A percentile compares a stretch with the other conserved stretches of the same genome.
phyloP scores from a whole-genome alignment of 495 filamentous ascomycete species.

The Penicillium dipodomyicola region DNA sequence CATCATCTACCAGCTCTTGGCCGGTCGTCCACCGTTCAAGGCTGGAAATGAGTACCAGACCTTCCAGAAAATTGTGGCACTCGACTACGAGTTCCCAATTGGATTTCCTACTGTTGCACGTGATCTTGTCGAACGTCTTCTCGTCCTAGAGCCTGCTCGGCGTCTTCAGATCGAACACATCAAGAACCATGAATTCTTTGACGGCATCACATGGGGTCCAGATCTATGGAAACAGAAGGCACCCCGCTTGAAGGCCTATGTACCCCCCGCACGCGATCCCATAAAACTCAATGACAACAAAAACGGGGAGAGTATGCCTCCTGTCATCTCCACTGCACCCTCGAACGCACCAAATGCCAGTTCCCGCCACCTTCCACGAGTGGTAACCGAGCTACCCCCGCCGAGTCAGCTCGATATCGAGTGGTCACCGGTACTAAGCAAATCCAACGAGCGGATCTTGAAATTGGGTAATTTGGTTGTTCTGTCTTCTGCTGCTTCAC shows the following conservation, averaged over 20 bases:
- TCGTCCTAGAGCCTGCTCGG: slow-evolving; percentile 85
- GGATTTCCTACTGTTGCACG: slow-evolving; percentile 87
- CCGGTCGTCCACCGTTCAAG: slow-evolving; percentile 95
- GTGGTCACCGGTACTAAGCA: slow-evolving; percentile 95
- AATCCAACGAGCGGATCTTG: slow-evolving; percentile 87
- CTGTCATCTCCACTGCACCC: slow-evolving; percentile 49
- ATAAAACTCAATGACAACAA: slow-evolving; percentile 74
- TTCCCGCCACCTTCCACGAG: slow-evolving; percentile 63
- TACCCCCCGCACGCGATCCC: slow-evolving; percentile 73
- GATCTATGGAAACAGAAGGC: slow-evolving; percentile 88
- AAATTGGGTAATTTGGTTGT: slow-evolving; percentile 91
- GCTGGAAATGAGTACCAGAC: slow-evolving; percentile 95
- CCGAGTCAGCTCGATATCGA: slow-evolving; percentile 97
- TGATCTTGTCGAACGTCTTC: slow-evolving; percentile 86
- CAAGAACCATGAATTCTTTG: slow-evolving; percentile 96
- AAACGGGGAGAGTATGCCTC: slow-evolving; percentile 44
- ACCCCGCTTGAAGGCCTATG: slow-evolving; percentile 82
- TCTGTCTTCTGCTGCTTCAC: slow-evolving; percentile 65
- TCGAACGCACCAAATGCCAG: slow-evolving; percentile 41
- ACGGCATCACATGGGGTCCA: slow-evolving; percentile 82
- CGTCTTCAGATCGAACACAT: slow-evolving; percentile 95
- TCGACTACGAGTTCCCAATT: slow-evolving; percentile 91
- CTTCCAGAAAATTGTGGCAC: slow-evolving; percentile 93
- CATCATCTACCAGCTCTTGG: slow-evolving; percentile 94
- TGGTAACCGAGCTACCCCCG: slow-evolving; percentile 93